Base-by-base conservation (phyloP, 2,329 filamentous ascomycete species). In the Colletotrichum paranaense region DNA sequence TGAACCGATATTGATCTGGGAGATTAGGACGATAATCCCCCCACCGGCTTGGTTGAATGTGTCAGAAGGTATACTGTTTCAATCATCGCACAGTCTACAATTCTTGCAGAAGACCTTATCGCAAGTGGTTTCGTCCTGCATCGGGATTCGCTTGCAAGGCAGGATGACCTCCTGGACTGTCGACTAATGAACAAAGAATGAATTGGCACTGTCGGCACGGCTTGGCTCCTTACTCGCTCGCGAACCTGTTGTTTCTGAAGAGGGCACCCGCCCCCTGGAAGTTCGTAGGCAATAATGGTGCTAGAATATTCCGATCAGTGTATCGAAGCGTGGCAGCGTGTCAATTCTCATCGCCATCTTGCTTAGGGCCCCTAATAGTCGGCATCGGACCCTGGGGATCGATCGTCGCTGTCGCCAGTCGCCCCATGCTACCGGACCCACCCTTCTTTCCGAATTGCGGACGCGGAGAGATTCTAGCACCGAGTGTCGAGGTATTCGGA, bases 381-480 rank as follows among this genome's bases (percentile, higher is more conserved):
- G 14, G 28, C 30, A 38, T 38, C 46, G 22, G 71, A 70, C 67
- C 67, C 67, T 71, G n/a, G 56, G 55, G 14, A 70, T 73, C 71
- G 67, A 73, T 73, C 19, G 8, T 49, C 62, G 22, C 32, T 35
- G 30, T 28, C n/a, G 11, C 32, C 32, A 35, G 32, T 35, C 16
- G 38, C 42, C 32, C 53, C 9, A 42, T 14, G n/a, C 46, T 14
- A 30, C 30, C 38, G 38, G 58, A 14, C 22, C 60, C 60, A 22
- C 56, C 65, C 28, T 22, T 26, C 7, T 53, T 56, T 69, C 55
- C 67, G 67, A 66, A 22, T 28, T 49, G 71, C 71, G 71, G 60
- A 73, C 67, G 67, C 71, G 71, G 67, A 73, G 22, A 60, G 71
- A 73, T 70, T 73, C 26, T 32, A 73, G 70, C 38, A 42, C 71